A percentile compares a stretch with the other conserved stretches of the same genome.
These are phyloP conservation scores for Coniferiporia weirii DNA, from an alignment of 1,284 basidiomycete genomes.

Conservation along the genomic window DNA sequence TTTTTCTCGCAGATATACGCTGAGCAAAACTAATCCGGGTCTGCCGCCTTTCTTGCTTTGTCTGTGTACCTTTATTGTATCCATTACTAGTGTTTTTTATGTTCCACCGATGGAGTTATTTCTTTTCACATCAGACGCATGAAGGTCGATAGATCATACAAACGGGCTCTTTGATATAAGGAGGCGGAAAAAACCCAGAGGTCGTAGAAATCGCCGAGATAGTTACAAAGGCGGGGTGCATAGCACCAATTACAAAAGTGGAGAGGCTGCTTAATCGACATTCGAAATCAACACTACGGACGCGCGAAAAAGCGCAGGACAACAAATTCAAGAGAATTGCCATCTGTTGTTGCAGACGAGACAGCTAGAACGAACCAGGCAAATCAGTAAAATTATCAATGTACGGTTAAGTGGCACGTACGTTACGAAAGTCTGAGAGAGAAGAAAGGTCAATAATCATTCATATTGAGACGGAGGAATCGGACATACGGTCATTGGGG, in stretches of 20 bases:
- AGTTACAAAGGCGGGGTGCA: not conserved
- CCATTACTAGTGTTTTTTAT: not conserved
- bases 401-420: conserved; percentile 30
- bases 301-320: not conserved
- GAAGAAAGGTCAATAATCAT: conserved; percentile 28
- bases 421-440: conserved; percentile 54
- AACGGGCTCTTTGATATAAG: not conserved
- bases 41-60: not conserved
- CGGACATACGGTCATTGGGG: conserved; percentile 80
- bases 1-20: conserved; percentile 40
- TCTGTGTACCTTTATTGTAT: conserved; percentile 9
- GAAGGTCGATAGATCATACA: not conserved
- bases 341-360: conserved; percentile 16
- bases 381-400: not conserved
- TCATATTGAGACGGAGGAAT: conserved; percentile 19
- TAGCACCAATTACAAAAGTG: too few relatives aligned
- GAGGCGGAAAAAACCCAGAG: not conserved
- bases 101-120: not conserved
- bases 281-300: not conserved
- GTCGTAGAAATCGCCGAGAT: not conserved
- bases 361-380: not conserved
- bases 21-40: conserved; percentile 36
- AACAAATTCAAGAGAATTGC: conserved; percentile 16
- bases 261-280: not conserved
- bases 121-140: not conserved